These are phyloP conservation scores for Fusarium heterosporum DNA, from an alignment of 2,329 filamentous ascomycete genomes.

Conservation along the genomic window DNA sequence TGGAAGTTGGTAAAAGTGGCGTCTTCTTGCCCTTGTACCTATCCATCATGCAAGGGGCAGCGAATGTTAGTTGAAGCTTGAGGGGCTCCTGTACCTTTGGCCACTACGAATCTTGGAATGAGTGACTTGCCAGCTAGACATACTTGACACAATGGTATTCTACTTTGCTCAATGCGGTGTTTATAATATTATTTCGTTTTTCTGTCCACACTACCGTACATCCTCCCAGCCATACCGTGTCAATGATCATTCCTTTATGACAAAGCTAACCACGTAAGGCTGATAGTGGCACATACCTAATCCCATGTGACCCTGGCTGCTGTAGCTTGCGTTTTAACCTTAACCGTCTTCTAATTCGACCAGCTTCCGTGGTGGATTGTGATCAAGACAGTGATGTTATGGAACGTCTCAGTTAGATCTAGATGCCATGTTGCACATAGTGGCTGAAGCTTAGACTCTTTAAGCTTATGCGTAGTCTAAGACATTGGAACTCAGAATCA, in stretches of 20 bases:
- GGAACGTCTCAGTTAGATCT: constrained; percentile 1
- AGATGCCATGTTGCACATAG: neutral
- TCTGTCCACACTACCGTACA: no score
- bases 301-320: neutral
- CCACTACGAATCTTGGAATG: no score
- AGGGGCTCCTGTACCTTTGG: no score
- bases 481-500: neutral
- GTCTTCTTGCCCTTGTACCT: no score
- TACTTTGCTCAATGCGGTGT: neutral
- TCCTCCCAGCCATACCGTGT: no score
- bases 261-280: no score
- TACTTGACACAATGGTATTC: neutral
- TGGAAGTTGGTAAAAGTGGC: no score
- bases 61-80: neutral
- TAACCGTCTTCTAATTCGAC: neutral
- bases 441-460: constrained; percentile 1
- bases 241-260: neutral
- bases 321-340: neutral
- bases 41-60: no score
- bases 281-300: neutral
- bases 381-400: neutral
- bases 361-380: neutral
- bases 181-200: neutral
- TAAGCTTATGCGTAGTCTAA: neutral
- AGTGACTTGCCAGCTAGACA: neutral